Conservation (phyloP, 2,329 filamentous ascomycete genomes). For the Phyllosticta citriasiana region DNA sequence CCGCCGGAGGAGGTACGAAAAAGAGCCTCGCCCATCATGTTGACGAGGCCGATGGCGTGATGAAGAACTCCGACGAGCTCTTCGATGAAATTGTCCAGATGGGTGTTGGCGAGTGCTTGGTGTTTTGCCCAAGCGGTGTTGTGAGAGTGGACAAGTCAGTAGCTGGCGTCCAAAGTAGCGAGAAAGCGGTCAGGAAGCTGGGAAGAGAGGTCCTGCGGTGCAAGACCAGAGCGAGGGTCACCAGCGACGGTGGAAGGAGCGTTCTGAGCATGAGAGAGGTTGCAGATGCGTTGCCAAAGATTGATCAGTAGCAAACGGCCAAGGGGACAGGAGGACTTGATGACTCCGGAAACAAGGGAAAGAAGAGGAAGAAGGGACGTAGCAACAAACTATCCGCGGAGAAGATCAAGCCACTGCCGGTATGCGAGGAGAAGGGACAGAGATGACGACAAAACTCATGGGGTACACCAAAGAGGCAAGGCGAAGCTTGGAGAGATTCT, state of each 20-base stretch:
- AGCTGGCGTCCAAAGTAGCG: neutral
- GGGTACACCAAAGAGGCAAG: too few relatives aligned
- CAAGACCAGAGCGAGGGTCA: slow-evolving; percentile 6
- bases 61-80: slow-evolving; percentile 17
- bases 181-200: neutral
- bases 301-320: neutral
- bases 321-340: neutral
- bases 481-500: too few relatives aligned
- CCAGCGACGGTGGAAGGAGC: slow-evolving; percentile 9
- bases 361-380: neutral
- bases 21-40: slow-evolving; percentile 21
- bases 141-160: neutral
- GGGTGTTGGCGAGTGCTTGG: slow-evolving; percentile 2
- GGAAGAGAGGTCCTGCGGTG: slow-evolving; percentile 7
- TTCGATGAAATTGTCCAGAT: slow-evolving; percentile 41
- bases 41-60: slow-evolving; percentile 13
- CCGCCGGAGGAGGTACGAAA: slow-evolving; percentile 12
- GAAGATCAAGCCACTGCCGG: too few relatives aligned
- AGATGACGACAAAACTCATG: too few relatives aligned
- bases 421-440: too few relatives aligned
- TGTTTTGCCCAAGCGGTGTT: slow-evolving; percentile 4
- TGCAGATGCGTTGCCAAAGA: neutral
- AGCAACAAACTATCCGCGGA: too few relatives aligned
- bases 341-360: neutral
- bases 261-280: slow-evolving; percentile 4